A percentile compares a stretch with the other conserved stretches of the same genome.
Evolutionary conservation across 768 basidiomycete species (phyloP).

Genomic region (Russula ochroleuca): DNA sequence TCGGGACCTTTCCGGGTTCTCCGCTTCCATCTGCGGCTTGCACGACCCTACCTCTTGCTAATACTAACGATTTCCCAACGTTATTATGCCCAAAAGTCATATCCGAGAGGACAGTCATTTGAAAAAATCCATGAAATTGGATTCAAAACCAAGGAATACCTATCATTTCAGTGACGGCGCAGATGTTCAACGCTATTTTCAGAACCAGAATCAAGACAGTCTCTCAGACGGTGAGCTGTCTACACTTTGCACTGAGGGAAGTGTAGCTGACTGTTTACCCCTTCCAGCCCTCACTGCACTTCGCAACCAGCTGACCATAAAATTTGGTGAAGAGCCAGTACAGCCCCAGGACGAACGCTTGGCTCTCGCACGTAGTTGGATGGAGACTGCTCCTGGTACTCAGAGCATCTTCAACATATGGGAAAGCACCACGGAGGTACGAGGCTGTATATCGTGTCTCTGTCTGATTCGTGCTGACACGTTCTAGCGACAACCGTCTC

Average conservation of each 20-base stretch:
- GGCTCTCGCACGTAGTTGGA: constrained; percentile 56
- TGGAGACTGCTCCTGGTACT: constrained; percentile 52
- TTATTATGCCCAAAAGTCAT: constrained; percentile 11
- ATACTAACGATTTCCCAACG: neutral
- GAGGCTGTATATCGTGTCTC: constrained; percentile 27
- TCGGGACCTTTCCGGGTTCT: neutral
- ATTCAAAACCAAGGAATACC: constrained; percentile 11
- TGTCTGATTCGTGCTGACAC: constrained; percentile 7
- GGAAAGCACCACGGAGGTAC: constrained; percentile 51
- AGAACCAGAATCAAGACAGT: constrained; percentile 27
- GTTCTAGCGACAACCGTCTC: constrained; percentile 42
- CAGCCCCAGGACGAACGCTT: constrained; percentile 57
- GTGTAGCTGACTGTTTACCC: neutral
- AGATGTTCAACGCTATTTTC: constrained; percentile 22
- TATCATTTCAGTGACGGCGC: constrained; percentile 12
- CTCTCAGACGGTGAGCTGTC: constrained; percentile 26
- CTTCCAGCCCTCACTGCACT: constrained; percentile 46
- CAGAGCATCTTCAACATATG: constrained; percentile 61
- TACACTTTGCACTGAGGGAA: neutral
- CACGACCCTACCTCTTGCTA: neutral
- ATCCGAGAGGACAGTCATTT: constrained; percentile 14
- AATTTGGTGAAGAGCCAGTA: constrained; percentile 45
- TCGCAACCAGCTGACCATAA: constrained; percentile 59
- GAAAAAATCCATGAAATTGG: constrained; percentile 32
- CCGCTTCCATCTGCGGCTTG: neutral